Evolutionary conservation across 164 flowering plant genomes (phyloP).

Genomic region (Dillenia turbinata): DNA sequence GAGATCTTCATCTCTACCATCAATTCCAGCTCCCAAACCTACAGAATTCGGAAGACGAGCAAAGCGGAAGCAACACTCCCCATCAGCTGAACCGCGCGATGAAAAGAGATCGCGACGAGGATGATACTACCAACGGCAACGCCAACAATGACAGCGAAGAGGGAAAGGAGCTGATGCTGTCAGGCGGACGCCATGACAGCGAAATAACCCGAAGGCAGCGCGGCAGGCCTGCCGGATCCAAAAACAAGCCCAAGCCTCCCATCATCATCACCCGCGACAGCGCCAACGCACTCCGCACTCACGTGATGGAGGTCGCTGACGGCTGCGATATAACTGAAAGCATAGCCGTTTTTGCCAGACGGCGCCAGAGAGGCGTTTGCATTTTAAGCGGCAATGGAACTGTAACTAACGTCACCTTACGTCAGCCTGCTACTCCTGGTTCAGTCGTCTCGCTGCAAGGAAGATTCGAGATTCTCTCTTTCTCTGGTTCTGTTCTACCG

Average conservation of each 20-base stretch:
- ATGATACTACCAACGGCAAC: constrained; percentile 9
- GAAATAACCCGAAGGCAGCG: constrained; percentile 41
- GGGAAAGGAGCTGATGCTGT: constrained; percentile 6
- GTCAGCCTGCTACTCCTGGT: constrained; percentile 55
- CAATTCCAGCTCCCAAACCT: constrained; percentile 24
- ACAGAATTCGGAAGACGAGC: constrained; percentile 41
- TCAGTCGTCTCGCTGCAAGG: constrained; percentile 50
- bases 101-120: constrained; percentile 27
- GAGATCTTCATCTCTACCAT: constrained; percentile 47
- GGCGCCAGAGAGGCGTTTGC: constrained; percentile 62
- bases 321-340: constrained; percentile 58
- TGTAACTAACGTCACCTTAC: constrained; percentile 50
- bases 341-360: constrained; percentile 45
- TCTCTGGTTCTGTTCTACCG: constrained; percentile 54
- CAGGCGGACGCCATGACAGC: constrained; percentile 17
- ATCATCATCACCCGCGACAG: constrained; percentile 66
- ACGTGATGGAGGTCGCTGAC: constrained; percentile 55
- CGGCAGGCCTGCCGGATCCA: constrained; percentile 65
- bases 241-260: constrained; percentile 18
- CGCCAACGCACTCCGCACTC: constrained; percentile 65
- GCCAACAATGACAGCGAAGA: constrained; percentile 9
- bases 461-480: constrained; percentile 37
- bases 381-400: constrained; percentile 54
- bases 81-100: constrained; percentile 11
- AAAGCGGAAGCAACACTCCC: constrained; percentile 19